Evolutionary conservation across 164 flowering plant genomes (phyloP), one percentile per base, ranked within the genome.

Genomic region (Stephania cephalantha): DNA sequence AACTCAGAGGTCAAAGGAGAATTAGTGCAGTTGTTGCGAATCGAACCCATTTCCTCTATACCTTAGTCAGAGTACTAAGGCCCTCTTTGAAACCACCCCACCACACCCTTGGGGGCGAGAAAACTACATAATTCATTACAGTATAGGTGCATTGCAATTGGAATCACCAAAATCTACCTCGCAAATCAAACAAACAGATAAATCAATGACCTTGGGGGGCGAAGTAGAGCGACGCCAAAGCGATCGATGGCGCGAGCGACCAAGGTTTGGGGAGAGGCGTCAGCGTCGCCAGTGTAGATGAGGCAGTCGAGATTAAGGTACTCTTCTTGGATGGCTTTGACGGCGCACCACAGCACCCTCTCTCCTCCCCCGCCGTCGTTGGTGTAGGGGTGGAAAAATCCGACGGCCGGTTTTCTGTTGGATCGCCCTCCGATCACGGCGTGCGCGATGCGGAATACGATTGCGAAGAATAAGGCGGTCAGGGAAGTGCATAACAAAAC

Each of bases 331-430:
- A 95, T 77, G 75, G 94, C 97, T 84, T 86, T 92, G 50, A 95
- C 93, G 73, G 98, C 97, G 79, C 98, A 95, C 98, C 99, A 93
- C 2, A 95, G 84, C 20, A 95, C 98, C 77, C 94, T 82, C 83
- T 95, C 99, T 20, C 98, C 99, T 10, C 99, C 99, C 30, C 99
- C 98, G 46, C 99, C 98, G 71, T 95, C 98, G 79, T 95, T 95
- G 48, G 99, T 95, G 88, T 91, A 93, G 0, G 98, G 99, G 68
- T 95, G 99, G 84, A 95, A 93, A 86, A 95, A 92, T 6, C 84
- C 98, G 12, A 92, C 90, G 0, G 93, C 90, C 42, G 70, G 81
- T 69, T 81, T 83, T 58, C 86, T 79, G 76, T 78, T 83, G 42
- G 78, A 74, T 48, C 90, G 81, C 4, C 82, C 80, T 25, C 17